Percentiles rank a stretch among this genome's conserved stretches.
Conservation (phyloP, 2,329 filamentous ascomycete species). For the Didymella pomorum region DNA sequence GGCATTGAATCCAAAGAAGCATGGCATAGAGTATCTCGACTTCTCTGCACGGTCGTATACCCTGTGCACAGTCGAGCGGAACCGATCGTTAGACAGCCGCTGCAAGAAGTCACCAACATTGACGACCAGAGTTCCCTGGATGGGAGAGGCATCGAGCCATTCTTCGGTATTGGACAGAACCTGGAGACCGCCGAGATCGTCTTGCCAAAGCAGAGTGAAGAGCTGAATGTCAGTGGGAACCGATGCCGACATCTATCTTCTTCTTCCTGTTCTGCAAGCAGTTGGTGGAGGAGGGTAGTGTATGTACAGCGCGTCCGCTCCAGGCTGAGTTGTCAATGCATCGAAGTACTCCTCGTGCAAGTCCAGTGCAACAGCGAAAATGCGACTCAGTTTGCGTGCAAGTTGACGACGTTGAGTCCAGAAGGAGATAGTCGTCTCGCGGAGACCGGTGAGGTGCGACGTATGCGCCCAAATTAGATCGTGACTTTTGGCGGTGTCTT, state of each 20-base stretch:
- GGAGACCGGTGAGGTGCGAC: conserved; percentile 55
- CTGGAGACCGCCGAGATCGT: conserved; percentile 32
- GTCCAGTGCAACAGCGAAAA: conserved; percentile 64
- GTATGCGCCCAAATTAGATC: conserved; percentile 9
- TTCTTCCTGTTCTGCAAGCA: not conserved
- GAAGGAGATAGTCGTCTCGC: conserved; percentile 57
- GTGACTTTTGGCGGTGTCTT: not conserved
- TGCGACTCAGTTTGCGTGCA: conserved; percentile 59
- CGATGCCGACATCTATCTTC: conserved; percentile 31
- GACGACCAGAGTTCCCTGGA: conserved; percentile 44
- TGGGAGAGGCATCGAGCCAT: conserved; percentile 46
- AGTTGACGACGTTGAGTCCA: conserved; percentile 60
- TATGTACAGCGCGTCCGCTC: conserved; percentile 35
- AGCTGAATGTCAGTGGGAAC: conserved; percentile 25
- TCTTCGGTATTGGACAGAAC: conserved; percentile 45
- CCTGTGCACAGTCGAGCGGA: conserved; percentile 59
- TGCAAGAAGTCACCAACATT: conserved; percentile 62
- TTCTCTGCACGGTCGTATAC: conserved; percentile 33
- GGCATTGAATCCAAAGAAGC: conserved; percentile 65
- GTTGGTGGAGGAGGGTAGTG: conserved; percentile 28
- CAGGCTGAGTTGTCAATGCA: conserved; percentile 62
- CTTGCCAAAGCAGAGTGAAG: conserved; percentile 22
- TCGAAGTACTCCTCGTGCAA: conserved; percentile 66
- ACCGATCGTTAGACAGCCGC: conserved; percentile 61
- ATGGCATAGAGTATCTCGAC: conserved; percentile 63